Evolutionary conservation across 768 basidiomycete genomes (phyloP), one percentile per base, ranked within the genome.

Genomic region (Leccinum subtestaceum): DNA sequence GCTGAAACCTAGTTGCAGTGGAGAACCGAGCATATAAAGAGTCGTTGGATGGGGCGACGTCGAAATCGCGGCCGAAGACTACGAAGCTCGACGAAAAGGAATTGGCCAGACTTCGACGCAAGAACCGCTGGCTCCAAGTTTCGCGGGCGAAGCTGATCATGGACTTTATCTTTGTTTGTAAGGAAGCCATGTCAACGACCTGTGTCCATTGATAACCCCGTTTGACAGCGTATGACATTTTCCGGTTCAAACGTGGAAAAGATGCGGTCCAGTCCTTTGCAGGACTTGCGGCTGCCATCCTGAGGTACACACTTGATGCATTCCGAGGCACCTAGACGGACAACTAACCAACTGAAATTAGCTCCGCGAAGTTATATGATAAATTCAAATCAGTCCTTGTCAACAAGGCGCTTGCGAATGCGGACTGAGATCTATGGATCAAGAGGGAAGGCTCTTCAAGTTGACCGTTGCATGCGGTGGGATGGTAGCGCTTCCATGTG

Each of bases 161-260:
- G 90, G 92, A 94, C 71, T 75, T 94, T 60, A 84, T 92, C 66
- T 94, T 93, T 74, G 92, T 93, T 69, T 92, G 91, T 94, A 69
- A 74, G 12, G 19, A 51, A 3, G 34, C 1, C 4, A 65, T 77
- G 76, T 31, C 58, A 63, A 31, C 17, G n/a, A 50, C 10, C 34
- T 57, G 52, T 45, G 52, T 25, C 36, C 57, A 36, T 47, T 60
- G 57, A 70, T 59, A 19, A 2, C 31, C 15, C 25, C 40, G 48
- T n/a, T 60, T 52, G 40, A 53, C 66, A 93, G 91, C 89, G 6
- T 94, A 89, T 68, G 87, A 91, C 55, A 72, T 93, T n/a, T 92
- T 93, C 77, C 77, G 78, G 59, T 65, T 93, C 60, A 82, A 84
- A 65, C 80, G 84, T 19, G 87, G 79, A 46, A 82, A 78, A 64